A percentile compares a stretch with the other conserved stretches of the same genome.
Conservation (phyloP, 2,329 filamentous ascomycete species). For the Curvularia eragrostidis region DNA sequence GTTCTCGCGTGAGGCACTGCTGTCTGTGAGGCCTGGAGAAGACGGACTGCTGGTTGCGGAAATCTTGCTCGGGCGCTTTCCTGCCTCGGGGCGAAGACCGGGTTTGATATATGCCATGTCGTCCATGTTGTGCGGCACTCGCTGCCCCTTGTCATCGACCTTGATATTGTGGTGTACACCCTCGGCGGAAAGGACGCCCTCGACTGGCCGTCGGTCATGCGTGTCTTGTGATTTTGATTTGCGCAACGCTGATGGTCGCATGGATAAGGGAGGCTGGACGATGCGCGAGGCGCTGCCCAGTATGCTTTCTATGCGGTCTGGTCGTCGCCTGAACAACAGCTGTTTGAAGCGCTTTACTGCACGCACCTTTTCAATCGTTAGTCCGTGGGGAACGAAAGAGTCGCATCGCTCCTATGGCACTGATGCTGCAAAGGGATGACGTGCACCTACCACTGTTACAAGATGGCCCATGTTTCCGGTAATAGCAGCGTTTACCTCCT, state of each 20-base stretch:
- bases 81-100: conserved; percentile 19
- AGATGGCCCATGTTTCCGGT: conserved; percentile 88
- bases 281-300: conserved; percentile 65
- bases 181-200: conserved; percentile 59
- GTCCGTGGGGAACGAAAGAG: background rate
- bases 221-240: conserved; percentile 60
- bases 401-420: background rate
- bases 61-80: conserved; percentile 15
- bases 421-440: conserved; percentile 1
- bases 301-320: conserved; percentile 64
- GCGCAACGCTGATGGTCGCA: conserved; percentile 52
- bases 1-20: conserved; percentile 41
- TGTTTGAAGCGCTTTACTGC: conserved; percentile 88
- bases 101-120: conserved; percentile 31
- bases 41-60: conserved; percentile 28
- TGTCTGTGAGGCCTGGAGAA: conserved; percentile 24
- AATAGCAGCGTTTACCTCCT: conserved; percentile 89
- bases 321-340: conserved; percentile 66
- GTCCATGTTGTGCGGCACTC: conserved; percentile 27
- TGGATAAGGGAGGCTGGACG: conserved; percentile 64
- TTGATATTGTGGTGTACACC: conserved; percentile 60
- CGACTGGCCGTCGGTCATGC: conserved; percentile 58
- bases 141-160: conserved; percentile 41
- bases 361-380: conserved; percentile 69
- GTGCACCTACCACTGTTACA: conserved; percentile 72